These are phyloP conservation scores for Bodo saltans DNA, from an alignment of 78 protist species.

Conservation along the genomic window DNA sequence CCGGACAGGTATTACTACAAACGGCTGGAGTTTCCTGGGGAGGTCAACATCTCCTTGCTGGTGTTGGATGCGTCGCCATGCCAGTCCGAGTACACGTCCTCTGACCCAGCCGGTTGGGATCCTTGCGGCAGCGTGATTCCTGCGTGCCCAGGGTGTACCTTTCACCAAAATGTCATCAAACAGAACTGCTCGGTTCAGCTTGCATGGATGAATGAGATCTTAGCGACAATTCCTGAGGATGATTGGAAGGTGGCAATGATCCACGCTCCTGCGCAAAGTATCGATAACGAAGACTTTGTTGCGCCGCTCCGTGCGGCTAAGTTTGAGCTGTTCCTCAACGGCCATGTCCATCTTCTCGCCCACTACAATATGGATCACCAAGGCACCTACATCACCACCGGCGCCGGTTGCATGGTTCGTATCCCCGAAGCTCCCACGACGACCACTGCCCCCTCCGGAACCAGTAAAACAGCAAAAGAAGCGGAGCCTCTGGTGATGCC, in stretches of 20 bases:
- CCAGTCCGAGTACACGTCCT: neutral
- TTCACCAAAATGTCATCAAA: slow-evolving; percentile 16
- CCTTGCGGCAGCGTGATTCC: neutral
- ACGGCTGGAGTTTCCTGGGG: neutral
- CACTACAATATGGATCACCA: slow-evolving; percentile 13
- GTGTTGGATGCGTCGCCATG: neutral
- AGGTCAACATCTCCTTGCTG: neutral
- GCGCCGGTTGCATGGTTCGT: slow-evolving; percentile 22
- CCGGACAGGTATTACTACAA: neutral
- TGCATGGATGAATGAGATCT: neutral
- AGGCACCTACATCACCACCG: slow-evolving; percentile 17
- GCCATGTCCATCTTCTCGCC: slow-evolving; percentile 13
- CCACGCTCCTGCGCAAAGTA: slow-evolving; percentile 3
- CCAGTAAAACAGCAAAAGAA: no score
- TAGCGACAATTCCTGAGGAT: neutral
- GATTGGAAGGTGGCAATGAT: slow-evolving; percentile 6
- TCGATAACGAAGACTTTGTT: neutral
- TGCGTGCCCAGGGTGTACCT: slow-evolving; percentile 20
- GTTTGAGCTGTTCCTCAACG: slow-evolving; percentile 20
- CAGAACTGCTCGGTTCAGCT: slow-evolving; percentile 20
- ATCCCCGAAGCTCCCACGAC: no score
- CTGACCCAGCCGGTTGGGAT: slow-evolving; percentile 24
- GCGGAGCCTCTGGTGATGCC: no score
- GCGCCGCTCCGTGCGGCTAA: neutral
- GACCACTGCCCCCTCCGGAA: no score